A percentile compares a stretch with the other conserved stretches of the same genome.
Conservation (phyloP, 129 eudicot species). For the Artemisia annua region DNA sequence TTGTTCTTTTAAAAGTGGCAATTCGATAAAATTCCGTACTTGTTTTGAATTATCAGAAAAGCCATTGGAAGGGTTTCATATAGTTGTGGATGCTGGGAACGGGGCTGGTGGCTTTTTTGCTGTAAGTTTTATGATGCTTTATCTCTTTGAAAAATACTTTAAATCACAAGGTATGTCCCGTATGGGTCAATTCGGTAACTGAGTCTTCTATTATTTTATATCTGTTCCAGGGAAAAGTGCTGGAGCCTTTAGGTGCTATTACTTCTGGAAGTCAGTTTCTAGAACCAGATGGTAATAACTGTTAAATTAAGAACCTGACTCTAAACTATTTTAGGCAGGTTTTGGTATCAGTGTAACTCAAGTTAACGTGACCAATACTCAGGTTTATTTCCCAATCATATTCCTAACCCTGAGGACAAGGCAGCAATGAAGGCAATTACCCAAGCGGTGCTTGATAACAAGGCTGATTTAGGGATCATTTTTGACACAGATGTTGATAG, state of each 20-base stretch:
- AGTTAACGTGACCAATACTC: conserved; percentile 15
- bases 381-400: conserved; percentile 98
- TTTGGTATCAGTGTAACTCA: not conserved
- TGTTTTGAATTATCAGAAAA: conserved; percentile 55
- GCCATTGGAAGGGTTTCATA: conserved; percentile 96
- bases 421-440: conserved; percentile 95
- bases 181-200: not conserved
- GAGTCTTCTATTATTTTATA: not conserved
- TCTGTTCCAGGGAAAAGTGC: conserved; percentile 77
- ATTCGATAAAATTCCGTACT: conserved; percentile 4
- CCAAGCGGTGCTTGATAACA: conserved; percentile 78
- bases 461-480: conserved; percentile 96
- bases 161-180: conserved; percentile 9
- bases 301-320: not conserved
- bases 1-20: not conserved
- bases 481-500: conserved; percentile 99
- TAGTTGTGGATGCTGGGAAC: conserved; percentile 97
- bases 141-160: too few species aligned
- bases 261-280: conserved; percentile 93
- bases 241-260: conserved; percentile 93
- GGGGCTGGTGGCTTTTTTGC: conserved; percentile 99
- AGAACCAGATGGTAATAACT: conserved; percentile 88
- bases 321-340: not conserved
- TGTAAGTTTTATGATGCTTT: conserved; percentile 45
- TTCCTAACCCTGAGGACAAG: conserved; percentile 98